Conservation (phyloP, 805 yeast species). For the Candida sphagnicola region DNA sequence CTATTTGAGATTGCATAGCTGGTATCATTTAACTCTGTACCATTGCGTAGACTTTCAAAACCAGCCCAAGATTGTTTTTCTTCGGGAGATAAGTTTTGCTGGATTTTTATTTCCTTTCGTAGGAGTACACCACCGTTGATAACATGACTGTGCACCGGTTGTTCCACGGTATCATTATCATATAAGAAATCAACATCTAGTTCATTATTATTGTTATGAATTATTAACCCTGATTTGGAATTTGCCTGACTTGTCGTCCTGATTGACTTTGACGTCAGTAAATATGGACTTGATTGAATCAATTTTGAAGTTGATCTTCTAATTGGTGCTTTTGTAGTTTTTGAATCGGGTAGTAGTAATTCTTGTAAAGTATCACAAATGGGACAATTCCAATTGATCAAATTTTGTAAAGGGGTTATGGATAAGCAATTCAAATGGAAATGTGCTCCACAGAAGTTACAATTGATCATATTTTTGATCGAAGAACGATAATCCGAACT, state of each 20-base stretch:
- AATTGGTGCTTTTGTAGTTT: too few species aligned
- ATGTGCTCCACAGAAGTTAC: constrained; percentile 33
- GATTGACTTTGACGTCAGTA: neutral
- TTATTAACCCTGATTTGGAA: constrained; percentile 15
- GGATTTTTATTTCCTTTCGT: constrained; percentile 29
- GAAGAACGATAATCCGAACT: constrained; percentile 27
- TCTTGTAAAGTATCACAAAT: constrained; percentile 45
- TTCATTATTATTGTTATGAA: constrained; percentile 26
- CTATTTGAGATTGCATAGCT: neutral
- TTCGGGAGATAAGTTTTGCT: constrained; percentile 26
- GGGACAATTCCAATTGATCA: constrained; percentile 45
- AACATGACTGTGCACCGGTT: constrained; percentile 7
- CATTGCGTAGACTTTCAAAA: constrained; percentile 26
- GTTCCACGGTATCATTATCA: constrained; percentile 7
- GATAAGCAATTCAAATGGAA: constrained; percentile 43
- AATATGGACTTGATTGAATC: neutral
- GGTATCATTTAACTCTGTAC: neutral
- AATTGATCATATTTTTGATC: constrained; percentile 16
- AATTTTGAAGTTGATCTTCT: neutral
- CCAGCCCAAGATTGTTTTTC: constrained; percentile 35
- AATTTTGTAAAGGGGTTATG: constrained; percentile 9
- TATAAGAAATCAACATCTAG: constrained; percentile 28
- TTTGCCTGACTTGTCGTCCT: neutral
- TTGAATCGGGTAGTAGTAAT: constrained; percentile 7
- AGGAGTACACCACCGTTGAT: constrained; percentile 38